Evolutionary conservation across 495 filamentous ascomycete genomes (phyloP), one percentile per base, ranked within the genome.

Genomic region (Neurospora sp.): DNA sequence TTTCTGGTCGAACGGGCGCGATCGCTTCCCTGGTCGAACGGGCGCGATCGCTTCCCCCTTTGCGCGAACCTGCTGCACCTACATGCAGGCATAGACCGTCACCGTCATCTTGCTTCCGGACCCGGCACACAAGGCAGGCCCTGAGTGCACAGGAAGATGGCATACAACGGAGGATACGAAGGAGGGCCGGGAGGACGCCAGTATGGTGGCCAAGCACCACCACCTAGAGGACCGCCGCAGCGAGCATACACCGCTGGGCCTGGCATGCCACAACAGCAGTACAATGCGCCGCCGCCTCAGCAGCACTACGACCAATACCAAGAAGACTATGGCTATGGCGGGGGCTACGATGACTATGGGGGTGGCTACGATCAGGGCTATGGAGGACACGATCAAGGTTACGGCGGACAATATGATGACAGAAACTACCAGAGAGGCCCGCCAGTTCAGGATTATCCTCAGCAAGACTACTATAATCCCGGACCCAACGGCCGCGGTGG

Each of bases 241-340:
- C 78, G 86, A 74, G 86, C 83, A 31, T 80, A 81, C 69, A 76
- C 79, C 22, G 75, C 79, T 18, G 79, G 77, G 27, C 78, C 74
- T 69, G 69, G 78, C 72, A 65, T 73, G 27, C 71, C 80, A 72
- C 87, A 81, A 22, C 80, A 87, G 75, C 87, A 89, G 74, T 85
- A 85, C 82, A 84, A 79, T 78, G 83, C 68, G 77, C 83, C 69
- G 82, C 85, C 78, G 78, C 83, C 78, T 80, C 84, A 39, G 84
- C 82, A 71, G 77, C 81, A 85, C 59, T 77, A 87, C 76, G 79
- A 85, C 46, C 79, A 83, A 73, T 86, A 87, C 72, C 82, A 84
- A 73, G 85, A 88, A 73, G 79, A 82, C 31, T 82, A 86, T 70
- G 85, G 84, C 71, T 85, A 88, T 72, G 87, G 85, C 35, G 86